phyloP scores from a whole-genome alignment of 225 moss, liverwort and hornwort species.

The Pseudisothecium myosuroides region DNA sequence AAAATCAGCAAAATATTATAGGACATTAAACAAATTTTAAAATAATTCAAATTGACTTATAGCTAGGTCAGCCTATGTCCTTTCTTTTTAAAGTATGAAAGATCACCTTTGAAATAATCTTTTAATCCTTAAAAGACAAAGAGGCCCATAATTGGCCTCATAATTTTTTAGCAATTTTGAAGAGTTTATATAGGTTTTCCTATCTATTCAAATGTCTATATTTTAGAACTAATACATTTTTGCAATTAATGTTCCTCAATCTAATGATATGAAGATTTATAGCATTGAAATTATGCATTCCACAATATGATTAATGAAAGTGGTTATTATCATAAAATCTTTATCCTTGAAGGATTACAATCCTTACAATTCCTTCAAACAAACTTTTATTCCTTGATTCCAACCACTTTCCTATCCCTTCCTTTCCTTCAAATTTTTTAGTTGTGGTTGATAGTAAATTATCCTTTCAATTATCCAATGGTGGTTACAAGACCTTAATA shows the following conservation, averaged over 20 bases:
- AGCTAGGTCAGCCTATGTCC: fast-evolving
- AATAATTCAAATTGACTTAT: too few relatives aligned
- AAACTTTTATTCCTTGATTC: too few relatives aligned
- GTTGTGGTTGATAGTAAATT: fast-evolving
- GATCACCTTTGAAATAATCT: background rate
- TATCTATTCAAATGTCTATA: too few relatives aligned
- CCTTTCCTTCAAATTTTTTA: background rate
- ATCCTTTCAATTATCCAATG: too few relatives aligned
- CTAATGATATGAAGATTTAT: background rate
- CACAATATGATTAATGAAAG: background rate
- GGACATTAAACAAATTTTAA: background rate
- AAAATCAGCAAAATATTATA: background rate
- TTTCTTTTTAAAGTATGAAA: background rate
- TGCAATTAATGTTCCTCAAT: background rate
- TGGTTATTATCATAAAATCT: too few relatives aligned
- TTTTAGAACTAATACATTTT: background rate
- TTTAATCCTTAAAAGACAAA: background rate
- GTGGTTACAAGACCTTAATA: background rate
- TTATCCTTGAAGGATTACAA: background rate
- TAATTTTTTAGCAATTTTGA: background rate
- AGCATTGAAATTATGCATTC: background rate
- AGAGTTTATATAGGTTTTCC: background rate
- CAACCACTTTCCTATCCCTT: background rate
- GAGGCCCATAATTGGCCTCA: fast-evolving
- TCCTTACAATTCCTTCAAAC: background rate